Evolutionary conservation across 306 rosid species (phyloP).

Genomic region (Sindora glabra): DNA sequence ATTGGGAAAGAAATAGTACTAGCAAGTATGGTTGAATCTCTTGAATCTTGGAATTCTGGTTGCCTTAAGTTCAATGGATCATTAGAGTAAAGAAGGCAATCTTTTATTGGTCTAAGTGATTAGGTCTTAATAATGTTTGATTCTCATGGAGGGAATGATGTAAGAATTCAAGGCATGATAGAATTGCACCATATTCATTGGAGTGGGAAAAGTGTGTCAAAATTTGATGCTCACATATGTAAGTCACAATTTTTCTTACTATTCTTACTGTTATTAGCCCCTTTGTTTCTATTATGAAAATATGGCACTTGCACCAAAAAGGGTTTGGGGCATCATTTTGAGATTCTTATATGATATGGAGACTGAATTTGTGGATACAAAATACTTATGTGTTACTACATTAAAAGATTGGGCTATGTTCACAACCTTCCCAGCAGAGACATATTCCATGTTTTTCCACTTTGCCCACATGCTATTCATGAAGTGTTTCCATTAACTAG

Average conservation of each 20-base stretch:
- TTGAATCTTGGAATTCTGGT: slow-evolving; percentile 13
- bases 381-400: slow-evolving; percentile 83
- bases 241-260: slow-evolving; percentile 25
- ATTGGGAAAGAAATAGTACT: neutral
- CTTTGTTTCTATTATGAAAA: slow-evolving; percentile 95
- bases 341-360: slow-evolving; percentile 69
- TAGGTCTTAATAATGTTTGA: slow-evolving; percentile 25
- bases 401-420: slow-evolving; percentile 80
- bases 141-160: slow-evolving; percentile 13
- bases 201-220: slow-evolving; percentile 37
- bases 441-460: slow-evolving; percentile 74
- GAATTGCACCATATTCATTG: slow-evolving; percentile 41
- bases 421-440: slow-evolving; percentile 77
- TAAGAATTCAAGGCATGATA: slow-evolving; percentile 25
- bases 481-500: slow-evolving; percentile 80
- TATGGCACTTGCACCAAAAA: slow-evolving; percentile 89
- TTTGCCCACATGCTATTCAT: slow-evolving; percentile 57
- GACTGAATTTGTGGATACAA: slow-evolving; percentile 91
- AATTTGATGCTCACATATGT: slow-evolving; percentile 56
- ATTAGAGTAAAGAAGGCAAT: slow-evolving; percentile 17
- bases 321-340: slow-evolving; percentile 88
- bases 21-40: neutral
- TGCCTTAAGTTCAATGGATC: slow-evolving; percentile 25
- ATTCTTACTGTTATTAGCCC: slow-evolving; percentile 60
- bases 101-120: slow-evolving; percentile 6